phyloP scores from a whole-genome alignment of 768 basidiomycete genomes.

The Chalciporus piperatus region DNA sequence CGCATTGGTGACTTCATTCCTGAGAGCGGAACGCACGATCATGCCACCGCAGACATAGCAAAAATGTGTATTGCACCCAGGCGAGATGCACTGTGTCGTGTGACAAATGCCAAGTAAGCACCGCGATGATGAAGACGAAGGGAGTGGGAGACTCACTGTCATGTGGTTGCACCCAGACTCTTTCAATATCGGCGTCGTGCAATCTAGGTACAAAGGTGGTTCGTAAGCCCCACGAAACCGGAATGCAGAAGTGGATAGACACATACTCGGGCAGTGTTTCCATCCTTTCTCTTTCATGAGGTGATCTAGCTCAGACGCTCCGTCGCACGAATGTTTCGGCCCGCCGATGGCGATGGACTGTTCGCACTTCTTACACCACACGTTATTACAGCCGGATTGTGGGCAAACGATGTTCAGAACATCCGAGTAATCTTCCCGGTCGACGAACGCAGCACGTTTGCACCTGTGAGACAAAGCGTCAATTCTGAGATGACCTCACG shows the following conservation, averaged over 20 bases:
- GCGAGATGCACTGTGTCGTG: conserved; percentile 44
- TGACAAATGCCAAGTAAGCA: background rate
- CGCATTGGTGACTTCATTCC: conserved; percentile 29
- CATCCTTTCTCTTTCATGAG: conserved; percentile 51
- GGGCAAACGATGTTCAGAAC: conserved; percentile 48
- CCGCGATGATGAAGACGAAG: background rate
- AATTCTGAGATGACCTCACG: background rate
- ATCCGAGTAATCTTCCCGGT: conserved; percentile 44
- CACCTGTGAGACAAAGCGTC: conserved; percentile 39
- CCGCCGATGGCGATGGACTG: background rate
- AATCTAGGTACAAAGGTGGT: conserved; percentile 30
- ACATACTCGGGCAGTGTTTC: conserved; percentile 51
- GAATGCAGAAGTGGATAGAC: background rate
- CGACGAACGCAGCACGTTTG: conserved; percentile 45
- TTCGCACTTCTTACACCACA: background rate
- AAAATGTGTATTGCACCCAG: conserved; percentile 61
- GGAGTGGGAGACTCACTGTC: conserved; percentile 37
- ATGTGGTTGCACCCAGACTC: conserved; percentile 58
- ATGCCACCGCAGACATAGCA: conserved; percentile 50
- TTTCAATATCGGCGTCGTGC: conserved; percentile 49
- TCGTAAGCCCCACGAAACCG: background rate
- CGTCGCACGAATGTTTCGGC: conserved; percentile 46
- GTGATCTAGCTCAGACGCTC: conserved; percentile 48
- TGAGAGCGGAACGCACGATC: conserved; percentile 42
- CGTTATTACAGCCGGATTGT: conserved; percentile 37